phyloP scores from a whole-genome alignment of 371 early-diverging fungal species.

The Circinella umbellata region DNA sequence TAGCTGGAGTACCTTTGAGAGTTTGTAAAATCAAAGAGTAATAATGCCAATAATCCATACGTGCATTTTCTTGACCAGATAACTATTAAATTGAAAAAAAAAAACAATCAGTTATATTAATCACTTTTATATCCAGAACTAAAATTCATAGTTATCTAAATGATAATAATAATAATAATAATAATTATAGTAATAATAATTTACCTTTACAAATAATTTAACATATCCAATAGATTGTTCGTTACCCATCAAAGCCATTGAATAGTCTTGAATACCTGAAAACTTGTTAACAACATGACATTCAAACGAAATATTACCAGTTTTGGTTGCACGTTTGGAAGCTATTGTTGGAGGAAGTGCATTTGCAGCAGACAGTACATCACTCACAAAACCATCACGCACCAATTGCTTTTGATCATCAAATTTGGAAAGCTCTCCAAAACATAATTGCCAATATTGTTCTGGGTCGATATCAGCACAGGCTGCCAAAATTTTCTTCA shows the following conservation, averaged over 20 bases:
- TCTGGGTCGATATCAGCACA: slow-evolving; percentile 57
- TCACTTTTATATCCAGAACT: too few relatives aligned
- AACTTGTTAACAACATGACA: slow-evolving; percentile 58
- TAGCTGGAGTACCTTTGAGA: slow-evolving; percentile 64
- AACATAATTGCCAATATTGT: slow-evolving; percentile 68
- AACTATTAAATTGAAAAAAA: slow-evolving; percentile 15
- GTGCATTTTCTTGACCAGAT: slow-evolving; percentile 51
- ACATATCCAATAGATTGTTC: slow-evolving; percentile 8
- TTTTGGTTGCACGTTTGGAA: slow-evolving; percentile 48
- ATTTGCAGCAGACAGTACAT: not conserved
- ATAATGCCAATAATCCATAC: slow-evolving; percentile 80
- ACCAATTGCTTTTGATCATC: slow-evolving; percentile 61
- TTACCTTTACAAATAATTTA: slow-evolving; percentile 12
- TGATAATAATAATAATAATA: too few relatives aligned
- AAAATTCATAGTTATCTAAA: not conserved
- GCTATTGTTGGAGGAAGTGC: slow-evolving; percentile 1
- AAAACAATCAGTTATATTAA: not conserved
- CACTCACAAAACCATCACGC: slow-evolving; percentile 56
- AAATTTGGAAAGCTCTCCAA: slow-evolving; percentile 60
- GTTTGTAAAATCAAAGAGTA: slow-evolving; percentile 71
- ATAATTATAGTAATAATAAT: too few relatives aligned
- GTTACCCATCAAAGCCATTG: slow-evolving; percentile 42
- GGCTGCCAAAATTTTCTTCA: slow-evolving; percentile 60
- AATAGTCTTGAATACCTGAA: slow-evolving; percentile 35
- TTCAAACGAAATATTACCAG: slow-evolving; percentile 59